Evolutionary conservation across 306 rosid species (phyloP), one percentile per base, ranked within the genome.

Genomic region (Trifolium dubium): DNA sequence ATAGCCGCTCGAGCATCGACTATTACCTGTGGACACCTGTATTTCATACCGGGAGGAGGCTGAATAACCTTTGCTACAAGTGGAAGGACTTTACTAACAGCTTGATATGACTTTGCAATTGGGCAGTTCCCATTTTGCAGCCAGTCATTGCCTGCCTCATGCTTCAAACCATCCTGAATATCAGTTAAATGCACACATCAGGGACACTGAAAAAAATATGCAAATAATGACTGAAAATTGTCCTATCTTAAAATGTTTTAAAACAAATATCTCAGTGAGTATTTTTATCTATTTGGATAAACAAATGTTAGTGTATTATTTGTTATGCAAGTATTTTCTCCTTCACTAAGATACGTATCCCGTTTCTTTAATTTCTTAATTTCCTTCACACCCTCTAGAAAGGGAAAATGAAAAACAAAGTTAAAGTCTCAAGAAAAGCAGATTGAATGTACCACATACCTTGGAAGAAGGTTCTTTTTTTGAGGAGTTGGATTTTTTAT

Each of bases 1-100:
- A 94, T 62, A 59, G 98, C 98, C 72, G 98, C 98, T 64, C 98
- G 88, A 29, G 97, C 98, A 29, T 90, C 96, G 67, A 94, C 90
- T 62, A 94, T 31, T 8, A 87, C 92, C 3, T 85, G 90, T 2
- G 98, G 98, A 84, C 98, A 94, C 83, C 70, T 86, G 62, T 6
- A 77, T 71, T 89, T 87, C 87, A 94, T 87, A 37, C 96, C 95
- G 14, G 89, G 80, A 79, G 97, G 98, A 59, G 86, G 97, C 79
- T 92, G 92, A 67, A 91, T 76, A 51, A 72, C 98, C 86, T 89
- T 91, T 65, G 97, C 97, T 43, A 94, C 97, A 51, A 94, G 89
- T 11, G 98, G 98, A 75, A 94, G 74, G 40, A 94, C 91, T 40
- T 68, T 84, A 67, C 95, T 92, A 35, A 94, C 97, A 55, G 98